phyloP scores from a whole-genome alignment of 805 yeast genomes.

The Candida vartiovaarae region DNA sequence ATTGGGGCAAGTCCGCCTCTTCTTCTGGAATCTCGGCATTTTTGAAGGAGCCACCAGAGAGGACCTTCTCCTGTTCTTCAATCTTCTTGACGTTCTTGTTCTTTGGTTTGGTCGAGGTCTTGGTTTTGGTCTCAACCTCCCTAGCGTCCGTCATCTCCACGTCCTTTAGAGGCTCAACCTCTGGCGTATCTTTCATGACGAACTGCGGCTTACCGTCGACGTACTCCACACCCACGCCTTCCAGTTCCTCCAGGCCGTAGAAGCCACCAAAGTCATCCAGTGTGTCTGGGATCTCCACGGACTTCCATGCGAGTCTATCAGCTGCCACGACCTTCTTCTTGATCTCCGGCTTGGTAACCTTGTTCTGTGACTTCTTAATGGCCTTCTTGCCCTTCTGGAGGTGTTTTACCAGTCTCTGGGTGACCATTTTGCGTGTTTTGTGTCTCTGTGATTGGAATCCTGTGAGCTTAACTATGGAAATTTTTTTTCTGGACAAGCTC shows the following conservation, averaged over 20 bases:
- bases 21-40: constrained; percentile 28
- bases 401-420: constrained; percentile 7
- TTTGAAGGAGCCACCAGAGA: constrained; percentile 13
- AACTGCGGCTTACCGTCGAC: constrained; percentile 63
- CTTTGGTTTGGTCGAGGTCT: constrained; percentile 20
- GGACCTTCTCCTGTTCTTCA: constrained; percentile 13
- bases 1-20: constrained; percentile 48
- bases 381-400: constrained; percentile 6
- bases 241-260: constrained; percentile 89
- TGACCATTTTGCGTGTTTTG: constrained; percentile 7
- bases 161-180: constrained; percentile 16
- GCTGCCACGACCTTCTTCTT: constrained; percentile 33
- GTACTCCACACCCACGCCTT: constrained; percentile 80
- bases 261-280: constrained; percentile 85
- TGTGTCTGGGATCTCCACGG: constrained; percentile 76
- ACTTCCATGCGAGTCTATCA: constrained; percentile 63
- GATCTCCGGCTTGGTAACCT: constrained; percentile 4
- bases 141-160: constrained; percentile 6
- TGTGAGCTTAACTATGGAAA: neutral
- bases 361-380: constrained; percentile 2
- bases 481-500: neutral
- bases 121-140: constrained; percentile 6
- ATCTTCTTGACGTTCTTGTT: constrained; percentile 9
- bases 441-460: neutral
- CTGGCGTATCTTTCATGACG: constrained; percentile 31